Evolutionary conservation across 2,329 filamentous ascomycete genomes (phyloP).

Genomic region (Drechslerella stenobrocha): DNA sequence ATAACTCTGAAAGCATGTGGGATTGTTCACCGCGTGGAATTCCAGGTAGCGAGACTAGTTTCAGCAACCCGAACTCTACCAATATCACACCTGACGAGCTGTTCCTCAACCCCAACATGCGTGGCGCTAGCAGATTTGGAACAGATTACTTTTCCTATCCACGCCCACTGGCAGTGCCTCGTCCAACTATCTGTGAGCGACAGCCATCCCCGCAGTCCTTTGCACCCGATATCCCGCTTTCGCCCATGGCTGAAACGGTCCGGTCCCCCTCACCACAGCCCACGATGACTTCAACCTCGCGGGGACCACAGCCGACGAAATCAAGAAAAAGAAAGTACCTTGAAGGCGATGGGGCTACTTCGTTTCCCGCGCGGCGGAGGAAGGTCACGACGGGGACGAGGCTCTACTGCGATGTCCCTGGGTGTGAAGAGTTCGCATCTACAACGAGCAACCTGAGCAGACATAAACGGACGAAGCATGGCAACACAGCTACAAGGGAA

Average conservation of each 20-base stretch:
- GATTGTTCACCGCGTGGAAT: slow-evolving; percentile 26
- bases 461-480: slow-evolving; percentile 45
- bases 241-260: background rate
- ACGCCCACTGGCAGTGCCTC: slow-evolving; percentile 6
- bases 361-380: slow-evolving; percentile 39
- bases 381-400: slow-evolving; percentile 39
- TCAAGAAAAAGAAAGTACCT: slow-evolving; percentile 45
- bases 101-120: slow-evolving; percentile 36
- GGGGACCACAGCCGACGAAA: slow-evolving; percentile 10
- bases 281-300: background rate
- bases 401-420: slow-evolving; percentile 40
- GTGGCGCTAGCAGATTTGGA: slow-evolving; percentile 21
- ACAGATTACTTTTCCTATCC: slow-evolving; percentile 40
- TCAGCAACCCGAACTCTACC: slow-evolving; percentile 42
- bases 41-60: slow-evolving; percentile 41
- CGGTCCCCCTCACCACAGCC: background rate
- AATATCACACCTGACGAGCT: slow-evolving; percentile 44
- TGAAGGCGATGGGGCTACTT: slow-evolving; percentile 38
- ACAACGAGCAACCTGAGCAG: slow-evolving; percentile 43
- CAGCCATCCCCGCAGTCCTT: background rate
- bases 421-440: slow-evolving; percentile 46
- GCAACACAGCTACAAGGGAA: slow-evolving; percentile 31
- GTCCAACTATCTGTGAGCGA: background rate
- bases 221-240: background rate
- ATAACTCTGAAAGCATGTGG: slow-evolving; percentile 38